Percentiles rank a stretch among this genome's conserved stretches.
These are phyloP conservation scores for Logfia minima DNA, from an alignment of 129 eudicot species.

Conservation along the genomic window DNA sequence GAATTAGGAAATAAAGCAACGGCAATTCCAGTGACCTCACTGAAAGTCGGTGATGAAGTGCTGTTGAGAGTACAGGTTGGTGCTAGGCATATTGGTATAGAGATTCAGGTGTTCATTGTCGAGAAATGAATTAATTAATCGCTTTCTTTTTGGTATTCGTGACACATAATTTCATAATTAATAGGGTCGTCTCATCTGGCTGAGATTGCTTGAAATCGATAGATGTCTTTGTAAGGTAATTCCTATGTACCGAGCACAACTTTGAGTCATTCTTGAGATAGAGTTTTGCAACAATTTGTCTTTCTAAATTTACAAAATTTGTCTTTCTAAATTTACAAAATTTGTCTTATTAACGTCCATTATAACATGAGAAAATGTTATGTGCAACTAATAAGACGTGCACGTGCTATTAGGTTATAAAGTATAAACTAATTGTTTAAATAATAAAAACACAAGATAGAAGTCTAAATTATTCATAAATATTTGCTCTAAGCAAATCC, in stretches of 20 bases:
- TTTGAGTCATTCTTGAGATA: background rate
- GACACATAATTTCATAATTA: background rate
- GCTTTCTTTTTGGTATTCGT: conserved; percentile 1
- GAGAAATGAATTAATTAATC: conserved; percentile 55
- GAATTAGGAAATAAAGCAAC: conserved; percentile 44
- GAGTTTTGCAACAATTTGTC: background rate
- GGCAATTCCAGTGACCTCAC: conserved; percentile 82
- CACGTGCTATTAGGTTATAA: no score
- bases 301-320: no score
- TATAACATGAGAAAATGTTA: no score
- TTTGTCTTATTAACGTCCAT: no score
- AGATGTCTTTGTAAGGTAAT: background rate
- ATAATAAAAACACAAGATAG: no score
- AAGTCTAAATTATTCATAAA: no score
- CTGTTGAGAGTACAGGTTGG: conserved; percentile 83
- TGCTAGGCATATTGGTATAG: conserved; percentile 91
- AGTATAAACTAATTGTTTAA: no score
- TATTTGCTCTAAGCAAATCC: no score
- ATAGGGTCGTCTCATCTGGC: background rate
- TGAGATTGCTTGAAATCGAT: background rate
- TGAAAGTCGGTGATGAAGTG: conserved; percentile 81
- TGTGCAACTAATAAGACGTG: no score
- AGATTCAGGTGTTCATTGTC: conserved; percentile 81
- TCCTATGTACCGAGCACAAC: background rate
- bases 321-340: no score